Base-by-base conservation (phyloP, 2,329 filamentous ascomycete species). In the Botrytis medusae region DNA sequence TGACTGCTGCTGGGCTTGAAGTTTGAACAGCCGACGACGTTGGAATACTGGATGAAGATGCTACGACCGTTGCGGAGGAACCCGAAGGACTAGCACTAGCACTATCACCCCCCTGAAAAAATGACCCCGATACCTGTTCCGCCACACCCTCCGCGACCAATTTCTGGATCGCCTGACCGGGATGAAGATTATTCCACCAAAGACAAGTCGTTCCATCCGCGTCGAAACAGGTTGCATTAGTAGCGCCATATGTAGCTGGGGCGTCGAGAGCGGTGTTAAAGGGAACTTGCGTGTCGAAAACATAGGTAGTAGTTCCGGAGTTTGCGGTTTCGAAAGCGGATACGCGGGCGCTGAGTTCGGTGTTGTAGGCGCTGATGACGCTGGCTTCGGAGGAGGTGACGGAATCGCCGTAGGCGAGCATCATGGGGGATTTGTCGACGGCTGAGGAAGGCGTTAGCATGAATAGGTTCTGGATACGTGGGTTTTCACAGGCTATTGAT, bases 161-260 rank as follows among this genome's bases (percentile, higher is more conserved):
- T 46, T 74, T 75, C 42, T 76, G 75, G 51, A 76, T 74, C 25
- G 73, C 73, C 61, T 74, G 72, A 25, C 76, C 76, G 3, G 75
- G 75, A 73, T 77, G 76, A 70, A 75, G 72, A 63, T 75, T 63
- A 73, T 77, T 74, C 5, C 37, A 77, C 76, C 75, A 77, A 32
- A 77, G 69, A 74, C 76, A 77, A 20, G 68, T 72, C 1, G 69
- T 73, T 16, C 76, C 76, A 76, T 77, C 75, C 20, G 62, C 42
- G 71, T 77, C 73, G 22, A 60, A 74, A 64, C 75, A 77, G 20
- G 72, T 75, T 16, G 75, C 72, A 67, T 77, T 60, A 22, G 40
- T 63, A 9, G 75, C 75, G n/a, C 75, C 75, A 72, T 76, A 77
- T 4, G 44, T n/a, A 40, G 32, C 40, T n/a, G 69, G 69, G 40